Conservation (phyloP, 257 asterid genomes). For the Forsythia suspensa region DNA sequence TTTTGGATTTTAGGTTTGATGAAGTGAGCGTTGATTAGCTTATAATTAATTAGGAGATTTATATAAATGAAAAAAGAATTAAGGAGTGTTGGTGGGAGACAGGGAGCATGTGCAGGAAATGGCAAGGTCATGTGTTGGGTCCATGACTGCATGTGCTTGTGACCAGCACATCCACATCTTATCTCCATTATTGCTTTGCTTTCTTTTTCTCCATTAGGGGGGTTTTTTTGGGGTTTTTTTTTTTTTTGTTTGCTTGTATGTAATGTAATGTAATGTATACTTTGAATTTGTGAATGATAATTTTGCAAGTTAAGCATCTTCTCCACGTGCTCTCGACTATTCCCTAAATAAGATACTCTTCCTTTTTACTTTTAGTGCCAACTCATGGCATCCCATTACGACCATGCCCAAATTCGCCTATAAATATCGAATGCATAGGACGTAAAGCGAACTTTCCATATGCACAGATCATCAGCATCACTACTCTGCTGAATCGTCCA, state of each 20-base stretch:
- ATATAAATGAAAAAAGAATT: constrained; percentile 2
- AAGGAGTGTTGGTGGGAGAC: constrained; percentile 30
- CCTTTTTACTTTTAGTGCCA: not conserved
- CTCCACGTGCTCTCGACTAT: not conserved
- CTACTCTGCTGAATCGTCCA: no score
- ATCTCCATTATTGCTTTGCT: not conserved
- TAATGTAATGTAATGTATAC: not conserved
- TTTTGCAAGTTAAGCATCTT: not conserved
- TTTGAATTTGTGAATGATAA: not conserved
- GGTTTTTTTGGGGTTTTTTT: not conserved
- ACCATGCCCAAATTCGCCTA: not conserved
- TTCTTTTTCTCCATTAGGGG: not conserved
- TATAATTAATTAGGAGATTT: constrained; percentile 10
- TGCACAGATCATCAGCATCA: no score
- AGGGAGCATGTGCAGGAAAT: constrained; percentile 43
- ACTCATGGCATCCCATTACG: not conserved
- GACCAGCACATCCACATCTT: not conserved
- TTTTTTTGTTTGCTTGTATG: not conserved
- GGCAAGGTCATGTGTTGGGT: constrained; percentile 31
- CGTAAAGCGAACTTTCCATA: no score
- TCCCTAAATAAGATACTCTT: not conserved
- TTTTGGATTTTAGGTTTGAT: constrained; percentile 1
- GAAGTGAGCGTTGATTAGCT: not conserved
- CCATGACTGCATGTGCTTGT: constrained; percentile 4
- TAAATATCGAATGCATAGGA: no score